Evolutionary conservation across 352 stramenopile genomes (phyloP), one percentile per base, ranked within the genome.

Genomic region (Globisporangium orthogonon): DNA sequence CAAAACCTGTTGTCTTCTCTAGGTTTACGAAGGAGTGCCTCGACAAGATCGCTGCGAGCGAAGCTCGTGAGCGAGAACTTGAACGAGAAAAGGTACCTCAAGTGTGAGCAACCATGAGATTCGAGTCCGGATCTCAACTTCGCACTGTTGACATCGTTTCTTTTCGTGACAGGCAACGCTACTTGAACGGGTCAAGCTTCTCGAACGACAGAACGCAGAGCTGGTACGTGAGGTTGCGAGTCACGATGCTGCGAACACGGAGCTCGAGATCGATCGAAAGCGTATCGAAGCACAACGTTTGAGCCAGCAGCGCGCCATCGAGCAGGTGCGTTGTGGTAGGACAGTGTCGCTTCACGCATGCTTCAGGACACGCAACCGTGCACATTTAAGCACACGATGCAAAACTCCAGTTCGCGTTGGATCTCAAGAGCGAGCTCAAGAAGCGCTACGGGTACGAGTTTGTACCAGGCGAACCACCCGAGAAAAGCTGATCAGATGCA

Each of bases 361-460:
- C 30, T 18, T 58, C 40, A 18, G 6, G 33, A 37, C 10, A 37
- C 33, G 33, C 33, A 37, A 11, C 6, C 10, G 33, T 9, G 33
- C 6, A 17, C 18, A 2, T 46, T 15, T 46, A 17, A 46, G 40
- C n/a, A 15, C 11, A 46, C n/a, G 15, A 5, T 46, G 40, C 40
- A 46, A 15, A 17, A 1, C 17, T 29, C 37, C 56, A 87, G 67
- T 89, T 87, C 59, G 67, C 68, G 11, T 60, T 59, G 15, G 74
- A 86, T 37, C 59, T 87, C 31, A 75, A 83, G 40, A 45, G 45
- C 33, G 71, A 86, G 50, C 47, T 89, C 7, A 70, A 68, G 18
- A 78, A 74, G 54, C 78, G 78, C 50, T 86, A 87, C 52, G 78
- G 76, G 76, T 89, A 44, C 50, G 70, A 65, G 35, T 40, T 40